Base-by-base conservation (phyloP, 352 stramenopile species). In the Blastocystis sp. region DNA sequence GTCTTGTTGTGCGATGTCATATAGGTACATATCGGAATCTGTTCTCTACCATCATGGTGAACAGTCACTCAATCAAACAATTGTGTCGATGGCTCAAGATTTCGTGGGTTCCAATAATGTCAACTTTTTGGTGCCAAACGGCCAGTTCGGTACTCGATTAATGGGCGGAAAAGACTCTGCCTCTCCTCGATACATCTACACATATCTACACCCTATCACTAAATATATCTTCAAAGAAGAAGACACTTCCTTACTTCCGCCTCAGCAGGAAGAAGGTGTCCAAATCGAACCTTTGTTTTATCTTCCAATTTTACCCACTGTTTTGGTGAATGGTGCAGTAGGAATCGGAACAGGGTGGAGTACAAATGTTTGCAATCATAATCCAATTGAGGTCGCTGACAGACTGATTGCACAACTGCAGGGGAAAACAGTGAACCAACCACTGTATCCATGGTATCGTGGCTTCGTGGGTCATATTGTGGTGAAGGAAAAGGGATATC, bases 281-380 rank as follows among this genome's bases (percentile, higher is more conserved):
- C 93, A 93, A 2, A 98, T 99, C 78, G 98, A 99, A 91, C 98
- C 98, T 1, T 92, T 95, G 41, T 95, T 96, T 90, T 99, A 99
- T 91, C 95, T 99, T 79, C 97, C 97, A 13, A 96, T 98, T 50
- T 92, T 98, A 39, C 96, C 96, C 9, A 94, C 98, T 92, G 92
- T 98, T 34, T 93, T 99, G 0, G 93, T 99, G 3, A 99, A 99
- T 91, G 98, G 98, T 18, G 95, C 94, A 0, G 96, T 99, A 69
- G 98, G 98, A 73, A 99, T 99, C 87, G 98, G 97, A 85, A 99
- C 97, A 0, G 97, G 97, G 26, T 99, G 96, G 96, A 97, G 93
- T 26, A 98, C 95, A 11, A 96, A 92, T 5, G 94, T 98, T 66
- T 96, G 96, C 37, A 98, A 95, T 90, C 97, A 98, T 90, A 93